Percentiles rank a stretch among this genome's conserved stretches.
phyloP scores from a whole-genome alignment of 306 rosid genomes.

The Lathyrus oleraceus region DNA sequence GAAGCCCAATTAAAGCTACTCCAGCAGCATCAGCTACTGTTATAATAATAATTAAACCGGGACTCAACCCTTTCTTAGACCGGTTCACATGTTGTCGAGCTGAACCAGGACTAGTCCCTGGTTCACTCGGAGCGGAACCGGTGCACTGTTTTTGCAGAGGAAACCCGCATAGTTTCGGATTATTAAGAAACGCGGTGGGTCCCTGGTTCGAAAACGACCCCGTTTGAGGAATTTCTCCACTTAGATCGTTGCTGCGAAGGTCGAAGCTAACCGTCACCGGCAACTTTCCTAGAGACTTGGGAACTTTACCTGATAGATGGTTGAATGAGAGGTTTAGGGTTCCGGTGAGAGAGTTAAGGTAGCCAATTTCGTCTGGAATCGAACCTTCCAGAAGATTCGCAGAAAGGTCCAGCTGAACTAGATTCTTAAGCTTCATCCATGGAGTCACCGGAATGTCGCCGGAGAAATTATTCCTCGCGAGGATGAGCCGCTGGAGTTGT shows the following conservation, averaged over 20 bases:
- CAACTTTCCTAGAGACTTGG: slow-evolving; percentile 69
- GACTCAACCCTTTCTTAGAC: slow-evolving; percentile 54
- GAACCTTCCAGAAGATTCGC: slow-evolving; percentile 61
- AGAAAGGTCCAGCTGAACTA: slow-evolving; percentile 78
- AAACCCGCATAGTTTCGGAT: slow-evolving; percentile 76
- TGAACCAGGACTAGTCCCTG: slow-evolving; percentile 42
- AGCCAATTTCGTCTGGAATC: slow-evolving; percentile 65
- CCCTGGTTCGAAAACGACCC: slow-evolving; percentile 93
- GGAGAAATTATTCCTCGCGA: slow-evolving; percentile 61
- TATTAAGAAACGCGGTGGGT: slow-evolving; percentile 88
- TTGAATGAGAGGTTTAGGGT: slow-evolving; percentile 86
- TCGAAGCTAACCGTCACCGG: slow-evolving; percentile 83
- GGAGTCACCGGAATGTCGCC: slow-evolving; percentile 63
- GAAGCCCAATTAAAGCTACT: slow-evolving; percentile 70
- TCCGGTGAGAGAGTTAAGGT: slow-evolving; percentile 68
- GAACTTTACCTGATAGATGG: slow-evolving; percentile 69
- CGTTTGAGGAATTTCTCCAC: slow-evolving; percentile 89
- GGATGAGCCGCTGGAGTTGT: slow-evolving; percentile 66
- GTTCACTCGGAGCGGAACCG: slow-evolving; percentile 43
- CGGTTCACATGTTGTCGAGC: slow-evolving; percentile 14
- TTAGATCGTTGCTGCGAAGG: slow-evolving; percentile 70
- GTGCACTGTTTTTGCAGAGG: slow-evolving; percentile 74
- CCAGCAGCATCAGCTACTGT: slow-evolving; percentile 86
- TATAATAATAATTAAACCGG: slow-evolving; percentile 75
- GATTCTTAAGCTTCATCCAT: slow-evolving; percentile 56